Base-by-base conservation (phyloP, 495 filamentous ascomycete genomes). In the Poronia punctata region DNA sequence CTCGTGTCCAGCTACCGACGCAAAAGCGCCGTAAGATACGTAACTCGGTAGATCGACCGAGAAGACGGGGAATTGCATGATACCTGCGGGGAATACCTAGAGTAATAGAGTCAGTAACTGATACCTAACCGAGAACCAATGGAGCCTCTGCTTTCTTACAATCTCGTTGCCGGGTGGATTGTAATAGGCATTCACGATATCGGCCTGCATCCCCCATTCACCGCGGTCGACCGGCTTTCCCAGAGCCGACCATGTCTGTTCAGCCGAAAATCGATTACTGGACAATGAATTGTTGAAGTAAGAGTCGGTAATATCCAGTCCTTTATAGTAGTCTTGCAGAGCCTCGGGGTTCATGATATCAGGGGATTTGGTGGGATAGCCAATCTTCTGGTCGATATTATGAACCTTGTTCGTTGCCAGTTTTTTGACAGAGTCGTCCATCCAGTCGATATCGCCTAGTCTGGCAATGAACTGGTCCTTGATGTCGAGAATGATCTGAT, bases 301-400 rank as follows among this genome's bases (percentile, higher is more conserved):
- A 1, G 63, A 65, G 4, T 65, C 59, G 0, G 72, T 66, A 32
- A 86, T 63, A 16, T 71, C 60, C 26, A 83, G 54, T 12, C 54
- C 53, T 6, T 59, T 51, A 55, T 87, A 87, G 51, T 78, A 83
- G 5, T 71, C 54, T 26, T 72, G 63, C 6, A 84, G 61, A 24
- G 70, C 70, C 1, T 66, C 59, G 8, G 78, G 70, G 38, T 83
- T 68, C 47, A 72, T 65, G 38, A 84, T 70, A 50, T 84, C 68
- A 2, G 81, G 80, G 38, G 71, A 78, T 34, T 74, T 73, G 16
- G 77, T 81, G 7, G 80, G 82, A 55, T 79, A 88, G 3, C 82
- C 83, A 28, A 88, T 84, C 51, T 86, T 84, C 56, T 84, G 79
- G 21, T 76, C 62, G 45, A 86, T 84, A 35, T 82, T 81, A 42